phyloP scores from a whole-genome alignment of 768 basidiomycete genomes.

The Melanogaster broomeanus region DNA sequence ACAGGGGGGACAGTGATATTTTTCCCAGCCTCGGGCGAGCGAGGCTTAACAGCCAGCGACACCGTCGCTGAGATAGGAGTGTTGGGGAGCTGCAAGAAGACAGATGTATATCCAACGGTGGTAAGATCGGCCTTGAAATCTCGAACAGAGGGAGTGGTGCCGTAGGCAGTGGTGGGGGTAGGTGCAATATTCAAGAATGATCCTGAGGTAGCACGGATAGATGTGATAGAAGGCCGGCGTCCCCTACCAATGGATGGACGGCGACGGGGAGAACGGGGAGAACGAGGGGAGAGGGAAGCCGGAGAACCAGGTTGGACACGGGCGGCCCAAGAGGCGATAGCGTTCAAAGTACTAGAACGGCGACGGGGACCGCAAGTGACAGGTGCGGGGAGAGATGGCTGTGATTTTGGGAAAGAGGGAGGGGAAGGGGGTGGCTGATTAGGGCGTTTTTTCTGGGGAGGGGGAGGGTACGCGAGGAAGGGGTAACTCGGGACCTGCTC shows the following conservation, averaged over 20 bases:
- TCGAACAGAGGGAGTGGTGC: slow-evolving; percentile 43
- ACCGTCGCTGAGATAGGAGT: slow-evolving; percentile 39
- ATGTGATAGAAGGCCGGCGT: slow-evolving; percentile 39
- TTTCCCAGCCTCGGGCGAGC: slow-evolving; percentile 3
- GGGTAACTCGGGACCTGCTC: slow-evolving; percentile 31
- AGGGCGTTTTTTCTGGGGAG: slow-evolving; percentile 38
- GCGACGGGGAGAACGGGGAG: slow-evolving; percentile 38
- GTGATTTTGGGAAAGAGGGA: slow-evolving; percentile 1
- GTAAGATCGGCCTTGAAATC: slow-evolving; percentile 57
- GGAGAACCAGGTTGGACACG: slow-evolving; percentile 73
- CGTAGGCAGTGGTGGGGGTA: slow-evolving; percentile 38
- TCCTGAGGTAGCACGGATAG: slow-evolving; percentile 41
- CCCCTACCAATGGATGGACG: slow-evolving; percentile 32
- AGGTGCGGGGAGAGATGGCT: slow-evolving; percentile 12
- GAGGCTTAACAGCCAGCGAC: slow-evolving; percentile 7
- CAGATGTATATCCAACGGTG: slow-evolving; percentile 62
- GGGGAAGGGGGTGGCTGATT: slow-evolving; percentile 30
- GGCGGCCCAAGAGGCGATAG: slow-evolving; percentile 63
- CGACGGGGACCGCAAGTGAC: slow-evolving; percentile 22
- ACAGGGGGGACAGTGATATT: slow-evolving; percentile 19
- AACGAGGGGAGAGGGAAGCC: slow-evolving; percentile 40
- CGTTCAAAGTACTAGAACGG: slow-evolving; percentile 47
- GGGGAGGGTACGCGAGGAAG: slow-evolving; percentile 46
- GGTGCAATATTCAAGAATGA: slow-evolving; percentile 48
- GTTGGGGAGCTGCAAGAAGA: slow-evolving; percentile 60